A percentile compares a stretch with the other conserved stretches of the same genome.
These are phyloP conservation scores for Coemansia sp. DNA, from an alignment of 192 early-diverging fungal genomes.

Conservation along the genomic window DNA sequence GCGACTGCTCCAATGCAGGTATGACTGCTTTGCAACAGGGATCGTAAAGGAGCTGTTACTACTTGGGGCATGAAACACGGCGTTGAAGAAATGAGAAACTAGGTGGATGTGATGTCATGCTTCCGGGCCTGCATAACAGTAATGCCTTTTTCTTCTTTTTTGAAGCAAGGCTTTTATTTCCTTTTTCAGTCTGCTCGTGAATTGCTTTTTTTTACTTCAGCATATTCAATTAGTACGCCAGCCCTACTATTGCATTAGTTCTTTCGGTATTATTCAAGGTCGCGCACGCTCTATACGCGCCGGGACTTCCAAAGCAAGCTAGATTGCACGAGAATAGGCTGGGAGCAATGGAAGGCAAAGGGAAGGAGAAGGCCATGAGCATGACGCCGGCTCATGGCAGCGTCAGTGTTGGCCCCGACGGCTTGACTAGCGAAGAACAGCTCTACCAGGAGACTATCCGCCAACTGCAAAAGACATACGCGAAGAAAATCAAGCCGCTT, in stretches of 20 bases:
- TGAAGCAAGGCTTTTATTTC: neutral
- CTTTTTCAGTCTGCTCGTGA: neutral
- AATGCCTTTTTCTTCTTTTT: too few species aligned
- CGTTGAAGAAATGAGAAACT: neutral
- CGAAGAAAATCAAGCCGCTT: constrained; percentile 71
- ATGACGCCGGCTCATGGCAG: constrained; percentile 16
- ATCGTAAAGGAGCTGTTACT: neutral
- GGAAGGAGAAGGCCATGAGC: constrained; percentile 31
- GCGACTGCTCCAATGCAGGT: too few species aligned
- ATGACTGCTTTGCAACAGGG: too few species aligned
- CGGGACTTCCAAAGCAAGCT: neutral
- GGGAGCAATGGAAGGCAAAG: neutral
- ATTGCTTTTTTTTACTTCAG: neutral
- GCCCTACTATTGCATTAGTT: neutral
- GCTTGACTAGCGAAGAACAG: constrained; percentile 49
- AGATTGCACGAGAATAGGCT: too few species aligned
- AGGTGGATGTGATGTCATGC: neutral
- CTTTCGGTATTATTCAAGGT: neutral
- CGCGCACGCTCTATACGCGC: neutral
- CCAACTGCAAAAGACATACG: constrained; percentile 70
- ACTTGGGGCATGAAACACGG: neutral
- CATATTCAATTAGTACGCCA: neutral
- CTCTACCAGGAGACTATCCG: constrained; percentile 64
- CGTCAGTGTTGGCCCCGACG: constrained; percentile 33
- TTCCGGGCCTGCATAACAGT: too few species aligned